Evolutionary conservation across 1,284 basidiomycete genomes (phyloP).

Genomic region (Mycena sp.): DNA sequence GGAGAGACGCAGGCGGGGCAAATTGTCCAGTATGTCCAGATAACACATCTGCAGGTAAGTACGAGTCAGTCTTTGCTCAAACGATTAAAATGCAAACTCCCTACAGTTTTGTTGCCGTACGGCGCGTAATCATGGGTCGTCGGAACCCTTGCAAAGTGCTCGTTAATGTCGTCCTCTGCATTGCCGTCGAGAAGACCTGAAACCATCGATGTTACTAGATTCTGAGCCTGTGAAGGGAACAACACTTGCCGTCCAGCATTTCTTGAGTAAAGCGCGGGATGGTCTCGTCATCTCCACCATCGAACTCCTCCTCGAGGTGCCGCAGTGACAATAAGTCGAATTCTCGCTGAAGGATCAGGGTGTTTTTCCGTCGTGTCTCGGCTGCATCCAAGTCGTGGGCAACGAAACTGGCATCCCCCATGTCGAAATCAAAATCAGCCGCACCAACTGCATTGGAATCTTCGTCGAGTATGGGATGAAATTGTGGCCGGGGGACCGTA

Average conservation of each 20-base stretch:
- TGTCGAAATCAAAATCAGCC: neutral
- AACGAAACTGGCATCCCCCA: neutral
- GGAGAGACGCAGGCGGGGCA: neutral
- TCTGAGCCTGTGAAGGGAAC: neutral
- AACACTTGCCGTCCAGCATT: neutral
- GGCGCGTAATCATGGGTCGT: slow-evolving; percentile 2
- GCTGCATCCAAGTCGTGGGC: neutral
- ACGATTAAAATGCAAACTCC: neutral
- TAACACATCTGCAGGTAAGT: slow-evolving; percentile 28
- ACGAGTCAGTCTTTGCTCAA: neutral
- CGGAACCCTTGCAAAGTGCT: neutral
- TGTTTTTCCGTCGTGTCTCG: neutral
- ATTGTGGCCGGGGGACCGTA: no score
- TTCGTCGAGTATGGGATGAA: neutral
- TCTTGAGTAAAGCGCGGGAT: neutral
- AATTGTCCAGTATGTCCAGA: slow-evolving; percentile 12
- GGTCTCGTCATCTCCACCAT: slow-evolving; percentile 14
- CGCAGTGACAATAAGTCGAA: neutral
- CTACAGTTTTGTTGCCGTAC: slow-evolving; percentile 9
- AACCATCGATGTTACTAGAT: neutral
- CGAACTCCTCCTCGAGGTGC: no score
- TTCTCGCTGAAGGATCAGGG: neutral
- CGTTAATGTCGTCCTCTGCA: neutral
- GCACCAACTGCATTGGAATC: slow-evolving; percentile 3
- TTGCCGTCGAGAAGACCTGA: neutral